Evolutionary conservation across 768 basidiomycete genomes (phyloP).

Genomic region (Boletus sp.): DNA sequence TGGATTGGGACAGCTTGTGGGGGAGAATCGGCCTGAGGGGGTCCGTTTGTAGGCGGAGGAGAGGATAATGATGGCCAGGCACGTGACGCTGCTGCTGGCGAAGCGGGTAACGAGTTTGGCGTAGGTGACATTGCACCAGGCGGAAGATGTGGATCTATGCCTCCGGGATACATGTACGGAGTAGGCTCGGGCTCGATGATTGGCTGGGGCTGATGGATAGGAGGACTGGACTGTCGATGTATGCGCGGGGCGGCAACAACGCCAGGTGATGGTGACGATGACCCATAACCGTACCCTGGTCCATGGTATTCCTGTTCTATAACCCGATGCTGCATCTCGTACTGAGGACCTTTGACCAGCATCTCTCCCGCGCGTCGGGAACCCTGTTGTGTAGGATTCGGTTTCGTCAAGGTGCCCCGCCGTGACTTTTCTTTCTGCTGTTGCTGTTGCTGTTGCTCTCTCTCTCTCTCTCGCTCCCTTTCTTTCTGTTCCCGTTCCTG

Average conservation of each 20-base stretch:
- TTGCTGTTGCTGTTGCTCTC: conserved; percentile 33
- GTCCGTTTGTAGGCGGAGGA: conserved; percentile 30
- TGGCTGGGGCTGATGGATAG: conserved; percentile 28
- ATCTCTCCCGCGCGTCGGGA: conserved; percentile 74
- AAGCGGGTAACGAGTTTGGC: conserved; percentile 17
- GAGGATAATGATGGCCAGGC: conserved; percentile 31
- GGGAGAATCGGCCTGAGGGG: conserved; percentile 15
- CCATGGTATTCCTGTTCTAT: conserved; percentile 85
- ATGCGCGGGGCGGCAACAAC: conserved; percentile 17
- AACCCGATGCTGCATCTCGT: conserved; percentile 90
- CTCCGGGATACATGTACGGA: conserved; percentile 21
- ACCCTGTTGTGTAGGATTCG: conserved; percentile 43
- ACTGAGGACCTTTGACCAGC: conserved; percentile 84
- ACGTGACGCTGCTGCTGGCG: conserved; percentile 23
- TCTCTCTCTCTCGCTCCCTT: conserved; percentile 22
- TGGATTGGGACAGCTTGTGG: conserved; percentile 32
- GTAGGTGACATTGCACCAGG: conserved; percentile 56
- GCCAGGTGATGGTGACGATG: conserved; percentile 25
- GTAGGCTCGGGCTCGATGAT: conserved; percentile 30
- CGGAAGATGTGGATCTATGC: conserved; percentile 43
- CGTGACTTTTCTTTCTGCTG: conserved; percentile 40
- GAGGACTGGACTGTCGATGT: conserved; percentile 26
- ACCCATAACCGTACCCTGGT: conserved; percentile 25
- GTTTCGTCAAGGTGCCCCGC: conserved; percentile 65
- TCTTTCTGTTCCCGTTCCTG: conserved; percentile 54